Conservation (phyloP, 208 protist genomes). For the Naegleria lovaniensis region DNA sequence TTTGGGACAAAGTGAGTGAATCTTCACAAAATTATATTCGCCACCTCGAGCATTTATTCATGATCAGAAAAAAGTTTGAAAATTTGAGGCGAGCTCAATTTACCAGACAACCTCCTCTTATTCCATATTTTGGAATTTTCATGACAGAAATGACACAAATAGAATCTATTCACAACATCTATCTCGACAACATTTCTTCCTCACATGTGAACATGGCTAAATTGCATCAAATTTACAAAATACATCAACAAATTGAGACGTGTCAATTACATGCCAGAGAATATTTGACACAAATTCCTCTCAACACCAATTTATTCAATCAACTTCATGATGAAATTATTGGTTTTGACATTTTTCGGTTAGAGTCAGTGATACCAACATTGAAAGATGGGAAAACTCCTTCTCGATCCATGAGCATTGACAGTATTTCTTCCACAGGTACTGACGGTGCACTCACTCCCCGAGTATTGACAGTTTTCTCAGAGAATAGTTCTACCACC, state of each 20-base stretch:
- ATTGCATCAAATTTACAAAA: not conserved
- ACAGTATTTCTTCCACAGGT: not conserved
- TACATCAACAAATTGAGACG: conserved; percentile 5
- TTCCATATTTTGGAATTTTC: conserved; percentile 1
- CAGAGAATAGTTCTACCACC: not conserved
- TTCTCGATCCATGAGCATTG: not conserved
- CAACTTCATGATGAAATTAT: not conserved
- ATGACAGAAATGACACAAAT: not conserved
- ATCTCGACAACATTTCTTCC: not conserved
- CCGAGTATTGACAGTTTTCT: not conserved
- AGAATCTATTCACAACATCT: not conserved
- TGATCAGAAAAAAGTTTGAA: not conserved
- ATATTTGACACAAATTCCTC: not conserved
- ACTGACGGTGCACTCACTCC: not conserved
- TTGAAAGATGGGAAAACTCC: not conserved
- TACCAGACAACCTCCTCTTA: not conserved
- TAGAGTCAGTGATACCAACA: not conserved
- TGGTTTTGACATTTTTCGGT: not conserved
- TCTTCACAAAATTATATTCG: not conserved
- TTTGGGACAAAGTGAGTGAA: not conserved
- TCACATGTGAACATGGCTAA: not conserved
- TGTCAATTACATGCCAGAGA: not conserved
- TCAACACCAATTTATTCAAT: not conserved
- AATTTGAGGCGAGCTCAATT: not conserved
- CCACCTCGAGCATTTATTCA: not conserved